phyloP scores from a whole-genome alignment of 345 rosid species.

The Moricandia moricandioides region DNA sequence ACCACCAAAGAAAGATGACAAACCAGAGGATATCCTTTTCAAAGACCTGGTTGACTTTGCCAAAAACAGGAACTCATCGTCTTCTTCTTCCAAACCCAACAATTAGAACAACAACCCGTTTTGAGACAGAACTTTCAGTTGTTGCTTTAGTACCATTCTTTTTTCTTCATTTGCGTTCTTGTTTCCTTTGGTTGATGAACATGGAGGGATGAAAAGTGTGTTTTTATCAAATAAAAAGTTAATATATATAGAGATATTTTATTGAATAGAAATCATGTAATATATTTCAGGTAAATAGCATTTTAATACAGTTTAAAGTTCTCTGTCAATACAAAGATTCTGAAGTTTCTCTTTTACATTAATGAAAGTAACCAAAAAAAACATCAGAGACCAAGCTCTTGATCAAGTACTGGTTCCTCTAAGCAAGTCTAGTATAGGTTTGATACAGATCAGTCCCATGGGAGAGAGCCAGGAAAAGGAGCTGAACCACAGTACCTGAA shows the following conservation, averaged over 20 bases:
- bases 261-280: conserved; percentile 1
- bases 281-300: neutral
- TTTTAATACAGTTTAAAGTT: conserved; percentile 2
- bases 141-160: conserved; percentile 24
- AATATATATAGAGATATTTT: neutral
- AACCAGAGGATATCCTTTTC: conserved; percentile 85
- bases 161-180: conserved; percentile 19
- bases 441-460: conserved; percentile 50
- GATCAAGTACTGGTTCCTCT: neutral
- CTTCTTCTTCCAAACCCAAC: conserved; percentile 61
- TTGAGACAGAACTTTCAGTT: conserved; percentile 36
- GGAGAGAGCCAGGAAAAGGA: conserved; percentile 76
- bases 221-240: conserved; percentile 18
- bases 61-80: conserved; percentile 66
- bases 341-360: conserved; percentile 5
- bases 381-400: neutral
- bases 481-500: conserved; percentile 75
- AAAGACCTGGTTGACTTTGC: conserved; percentile 90
- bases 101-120: conserved; percentile 53
- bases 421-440: conserved; percentile 19
- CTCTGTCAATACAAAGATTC: conserved; percentile 12
- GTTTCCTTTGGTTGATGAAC: conserved; percentile 25
- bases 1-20: conserved; percentile 51
- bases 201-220: conserved; percentile 17
- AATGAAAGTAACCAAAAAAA: conserved; percentile 11